Evolutionary conservation across 768 basidiomycete genomes (phyloP), one percentile per base, ranked within the genome.

Genomic region (Boletus insuetus): DNA sequence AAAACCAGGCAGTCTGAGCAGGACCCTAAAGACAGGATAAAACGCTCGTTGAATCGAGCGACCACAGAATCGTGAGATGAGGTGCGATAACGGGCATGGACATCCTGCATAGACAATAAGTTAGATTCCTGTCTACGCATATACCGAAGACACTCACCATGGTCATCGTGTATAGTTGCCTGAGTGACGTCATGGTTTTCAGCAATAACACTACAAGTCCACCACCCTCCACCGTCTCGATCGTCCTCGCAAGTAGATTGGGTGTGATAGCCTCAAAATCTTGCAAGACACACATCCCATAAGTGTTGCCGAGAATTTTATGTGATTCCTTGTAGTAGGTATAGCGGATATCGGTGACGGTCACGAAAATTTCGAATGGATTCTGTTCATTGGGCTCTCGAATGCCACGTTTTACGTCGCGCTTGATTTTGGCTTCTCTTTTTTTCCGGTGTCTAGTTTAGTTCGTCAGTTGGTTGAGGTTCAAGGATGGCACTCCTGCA

Each of bases 191-290:
- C 97, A 99, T 98, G 1, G 93, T 96, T 74, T 96, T 95, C 17
- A 99, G 77, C 46, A 99, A 75, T 24, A 98, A 73, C 3, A 98
- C 89, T 3, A 99, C 84, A 29, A 93, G 67, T 0, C 91, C 91
- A 24, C 97, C 97, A 14, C 97, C 97, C 67, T 98, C 94, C 2
- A 99, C 96, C 0, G 97, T 99, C 75, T 99, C 97, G 49, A 98
- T 93, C 14, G 97, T 98, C 56, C 96, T 80, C 5, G 97, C 97
- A 41, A 98, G 86, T 46, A 98, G 75, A 74, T 99, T 99, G 16
- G 97, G 97, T 2, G 97, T 99, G 58, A 99, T 84, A 6, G 97
- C 96, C 69, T 99, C 97, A 60, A 98, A 99, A 66, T 98, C 97
- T 73, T 98, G 97, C 46, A 99, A 76, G 1, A 98, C 83, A 56